Base-by-base conservation (phyloP, 495 filamentous ascomycete genomes). In the Penicillium robsamsonii region DNA sequence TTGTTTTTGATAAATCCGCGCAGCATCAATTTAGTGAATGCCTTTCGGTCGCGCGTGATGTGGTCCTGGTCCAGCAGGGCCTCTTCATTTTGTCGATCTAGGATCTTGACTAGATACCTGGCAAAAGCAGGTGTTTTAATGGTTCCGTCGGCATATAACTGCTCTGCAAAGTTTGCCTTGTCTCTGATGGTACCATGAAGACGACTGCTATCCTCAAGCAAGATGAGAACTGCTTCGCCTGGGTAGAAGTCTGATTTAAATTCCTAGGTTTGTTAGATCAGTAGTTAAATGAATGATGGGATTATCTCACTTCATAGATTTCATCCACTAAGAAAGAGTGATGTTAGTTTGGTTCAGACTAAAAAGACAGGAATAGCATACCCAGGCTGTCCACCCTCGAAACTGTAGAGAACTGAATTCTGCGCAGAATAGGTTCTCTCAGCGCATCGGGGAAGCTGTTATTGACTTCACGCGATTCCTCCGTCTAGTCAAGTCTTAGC, bases 221-320 rank as follows among this genome's bases (percentile, higher is more conserved):
- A 74, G 5, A 92, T 88, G 5, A 87, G 83, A 10, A 97, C 91
- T 10, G 81, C 79, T 62, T 98, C 94, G 38, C 93, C 92, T 3
- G 93, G 94, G 65, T 94, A 96, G 64, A 94, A 97, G 64, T 97
- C 91, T 46, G 85, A 79, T 63, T 92, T 94, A 67, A 96, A 98
- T 64, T 96, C 91, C 75, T 96, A 76, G 35, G 69, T 75, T 43
- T 77, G 65, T 79, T 79, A 73, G 66, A 55, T 27, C 29, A 18
- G 31, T 17, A 27, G 10, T 5, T 8, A 25, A 22, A 27, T 33
- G 0, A n/a, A 22, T 17, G 38, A 51, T 0, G 11, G 11, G 18
- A 38, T 47, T 17, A 27, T 70, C 73, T 67, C 70, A 85, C 80
- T 69, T 90, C 87, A 62, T 78, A 89, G 27, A 88, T 76, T 52